These are phyloP conservation scores for Serendipita indica DNA, from an alignment of 768 basidiomycete genomes.

Conservation along the genomic window DNA sequence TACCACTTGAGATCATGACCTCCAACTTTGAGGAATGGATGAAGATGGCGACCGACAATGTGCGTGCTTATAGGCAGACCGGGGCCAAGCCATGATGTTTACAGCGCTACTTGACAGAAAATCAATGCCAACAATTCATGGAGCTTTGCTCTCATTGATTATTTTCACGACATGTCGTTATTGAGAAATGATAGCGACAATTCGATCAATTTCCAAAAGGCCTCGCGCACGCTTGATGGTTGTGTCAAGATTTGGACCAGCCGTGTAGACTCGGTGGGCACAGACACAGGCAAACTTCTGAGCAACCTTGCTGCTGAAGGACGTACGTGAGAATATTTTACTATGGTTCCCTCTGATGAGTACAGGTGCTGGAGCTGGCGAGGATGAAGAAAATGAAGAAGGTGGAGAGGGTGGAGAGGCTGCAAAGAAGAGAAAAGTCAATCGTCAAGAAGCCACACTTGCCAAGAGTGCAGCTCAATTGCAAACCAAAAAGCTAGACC, in stretches of 20 bases:
- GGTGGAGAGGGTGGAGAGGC: slow-evolving; percentile 47
- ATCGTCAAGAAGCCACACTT: slow-evolving; percentile 69
- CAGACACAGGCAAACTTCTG: slow-evolving; percentile 88
- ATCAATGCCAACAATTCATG: slow-evolving; percentile 96
- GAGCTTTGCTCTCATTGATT: slow-evolving; percentile 96
- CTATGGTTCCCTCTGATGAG: slow-evolving; percentile 7
- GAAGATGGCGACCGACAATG: slow-evolving; percentile 99
- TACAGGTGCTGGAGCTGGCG: slow-evolving; percentile 20
- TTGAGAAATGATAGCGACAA: slow-evolving; percentile 86
- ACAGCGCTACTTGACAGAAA: slow-evolving; percentile 47
- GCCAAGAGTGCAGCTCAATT: slow-evolving; percentile 72
- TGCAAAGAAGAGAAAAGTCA: slow-evolving; percentile 39
- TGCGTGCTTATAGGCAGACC: slow-evolving; percentile 29
- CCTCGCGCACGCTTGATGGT: slow-evolving; percentile 91
- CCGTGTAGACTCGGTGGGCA: slow-evolving; percentile 91
- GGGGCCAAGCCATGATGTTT: background rate
- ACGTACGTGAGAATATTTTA: slow-evolving; percentile 22
- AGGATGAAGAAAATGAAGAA: slow-evolving; percentile 41
- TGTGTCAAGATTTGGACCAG: slow-evolving; percentile 99
- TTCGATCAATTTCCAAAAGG: slow-evolving; percentile 98
- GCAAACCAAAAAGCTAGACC: slow-evolving; percentile 73
- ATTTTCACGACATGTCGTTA: slow-evolving; percentile 96
- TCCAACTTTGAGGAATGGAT: slow-evolving; percentile 99
- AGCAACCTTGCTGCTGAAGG: slow-evolving; percentile 69
- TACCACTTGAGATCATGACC: slow-evolving; percentile 65